These are phyloP conservation scores for Hypoxylon subgilvum DNA, from an alignment of 495 filamentous ascomycete genomes.

Conservation along the genomic window DNA sequence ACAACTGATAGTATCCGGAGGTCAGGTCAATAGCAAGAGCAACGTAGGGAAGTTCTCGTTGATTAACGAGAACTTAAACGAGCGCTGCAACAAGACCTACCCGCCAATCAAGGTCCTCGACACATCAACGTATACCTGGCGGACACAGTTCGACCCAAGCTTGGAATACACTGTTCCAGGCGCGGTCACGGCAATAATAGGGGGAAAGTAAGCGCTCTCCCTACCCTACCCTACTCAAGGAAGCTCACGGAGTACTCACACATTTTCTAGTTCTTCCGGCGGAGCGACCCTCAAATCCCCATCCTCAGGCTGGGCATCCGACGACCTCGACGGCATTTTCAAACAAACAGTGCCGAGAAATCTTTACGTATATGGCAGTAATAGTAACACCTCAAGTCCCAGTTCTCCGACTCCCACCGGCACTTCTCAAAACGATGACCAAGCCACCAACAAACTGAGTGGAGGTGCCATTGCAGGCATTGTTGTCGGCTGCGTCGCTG, in stretches of 20 bases:
- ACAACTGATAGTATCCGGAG: conserved; percentile 58
- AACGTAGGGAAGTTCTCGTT: conserved; percentile 44
- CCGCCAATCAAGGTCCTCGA: conserved; percentile 51
- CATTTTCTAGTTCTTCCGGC: conserved; percentile 13
- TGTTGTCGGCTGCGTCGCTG: conserved; percentile 24
- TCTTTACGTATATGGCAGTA: neutral
- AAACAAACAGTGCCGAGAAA: conserved; percentile 14
- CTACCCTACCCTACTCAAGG: conserved; percentile 7
- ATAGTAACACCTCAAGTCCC: neutral
- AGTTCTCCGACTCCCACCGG: conserved; percentile 34
- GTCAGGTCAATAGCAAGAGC: conserved; percentile 44
- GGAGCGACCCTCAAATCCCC: neutral
- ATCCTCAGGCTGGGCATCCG: conserved; percentile 27
- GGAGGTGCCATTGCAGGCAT: conserved; percentile 40
- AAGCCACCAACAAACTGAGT: neutral
- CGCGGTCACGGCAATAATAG: conserved; percentile 49
- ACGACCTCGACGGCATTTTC: conserved; percentile 17
- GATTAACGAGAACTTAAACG: too few species aligned
- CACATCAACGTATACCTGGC: conserved; percentile 47
- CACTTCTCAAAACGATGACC: conserved; percentile 4
- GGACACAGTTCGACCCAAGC: conserved; percentile 46
- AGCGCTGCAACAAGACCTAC: conserved; percentile 48
- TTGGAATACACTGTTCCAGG: conserved; percentile 52
- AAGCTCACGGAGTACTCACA: neutral
- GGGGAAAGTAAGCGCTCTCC: conserved; percentile 48